These are phyloP conservation scores for Pseudonitzschia delicatissima DNA, from an alignment of 108 stramenopile species.

Conservation along the genomic window DNA sequence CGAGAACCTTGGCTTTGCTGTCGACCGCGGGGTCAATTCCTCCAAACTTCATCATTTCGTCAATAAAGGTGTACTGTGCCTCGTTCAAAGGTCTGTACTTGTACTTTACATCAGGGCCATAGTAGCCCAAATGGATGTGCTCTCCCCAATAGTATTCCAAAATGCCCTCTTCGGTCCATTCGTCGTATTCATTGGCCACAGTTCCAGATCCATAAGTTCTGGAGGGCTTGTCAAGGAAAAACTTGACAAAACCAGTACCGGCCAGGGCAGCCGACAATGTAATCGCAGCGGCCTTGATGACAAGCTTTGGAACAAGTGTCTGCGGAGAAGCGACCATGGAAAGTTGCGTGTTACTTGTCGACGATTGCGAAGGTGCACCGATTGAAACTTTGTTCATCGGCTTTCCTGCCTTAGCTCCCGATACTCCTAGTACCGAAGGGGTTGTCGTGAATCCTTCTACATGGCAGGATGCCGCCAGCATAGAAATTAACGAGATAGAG, in stretches of 20 bases:
- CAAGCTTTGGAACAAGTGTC: constrained; percentile 25
- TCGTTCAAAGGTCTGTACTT: constrained; percentile 88
- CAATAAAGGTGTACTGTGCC: constrained; percentile 96
- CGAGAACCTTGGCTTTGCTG: constrained; percentile 76
- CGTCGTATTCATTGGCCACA: constrained; percentile 88
- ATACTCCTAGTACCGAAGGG: background rate
- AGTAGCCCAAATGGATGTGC: constrained; percentile 98
- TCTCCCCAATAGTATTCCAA: constrained; percentile 98
- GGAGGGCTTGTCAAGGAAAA: constrained; percentile 71
- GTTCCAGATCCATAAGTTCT: constrained; percentile 74
- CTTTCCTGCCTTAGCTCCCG: too few relatives aligned
- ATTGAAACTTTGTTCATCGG: too few relatives aligned
- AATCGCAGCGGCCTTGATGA: constrained; percentile 36
- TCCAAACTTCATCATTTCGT: constrained; percentile 96
- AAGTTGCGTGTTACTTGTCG: constrained; percentile 10
- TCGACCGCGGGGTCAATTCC: constrained; percentile 53
- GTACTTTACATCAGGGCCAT: constrained; percentile 70
- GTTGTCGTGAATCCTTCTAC: constrained; percentile 10
- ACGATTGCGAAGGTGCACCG: too few relatives aligned
- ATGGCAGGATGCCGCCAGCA: constrained; percentile 3
- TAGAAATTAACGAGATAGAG: background rate
- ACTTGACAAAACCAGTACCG: constrained; percentile 62
- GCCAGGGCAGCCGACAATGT: constrained; percentile 57
- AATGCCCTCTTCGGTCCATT: constrained; percentile 93
- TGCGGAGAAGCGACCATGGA: constrained; percentile 22